Conservation (phyloP, 1,284 basidiomycete species). For the Termitomyces sp. region DNA sequence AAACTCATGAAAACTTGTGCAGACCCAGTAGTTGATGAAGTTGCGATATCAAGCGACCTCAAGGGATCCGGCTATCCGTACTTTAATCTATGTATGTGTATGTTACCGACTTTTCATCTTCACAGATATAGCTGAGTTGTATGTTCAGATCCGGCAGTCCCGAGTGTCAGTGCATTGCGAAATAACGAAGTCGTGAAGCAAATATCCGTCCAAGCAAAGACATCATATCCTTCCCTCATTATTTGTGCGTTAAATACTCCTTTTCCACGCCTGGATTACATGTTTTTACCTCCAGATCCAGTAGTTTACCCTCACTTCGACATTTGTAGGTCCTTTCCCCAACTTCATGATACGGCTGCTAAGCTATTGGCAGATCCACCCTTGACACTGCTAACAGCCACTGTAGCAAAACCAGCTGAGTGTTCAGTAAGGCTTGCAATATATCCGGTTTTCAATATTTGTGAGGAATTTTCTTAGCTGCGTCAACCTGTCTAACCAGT, state of each 20-base stretch:
- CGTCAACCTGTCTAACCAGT: background rate
- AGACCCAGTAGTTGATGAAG: background rate
- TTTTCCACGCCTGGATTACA: background rate
- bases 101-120: background rate
- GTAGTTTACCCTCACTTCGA: slow-evolving; percentile 28
- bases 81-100: slow-evolving; percentile 18
- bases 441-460: slow-evolving; percentile 32
- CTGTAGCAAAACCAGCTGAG: background rate
- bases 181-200: background rate
- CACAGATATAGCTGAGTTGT: background rate
- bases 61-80: slow-evolving; percentile 1
- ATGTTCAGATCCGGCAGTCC: background rate
- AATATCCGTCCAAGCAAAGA: background rate
- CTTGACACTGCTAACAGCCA: background rate
- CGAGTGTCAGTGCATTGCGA: background rate
- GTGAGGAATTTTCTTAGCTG: slow-evolving; percentile 20
- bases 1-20: background rate
- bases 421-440: background rate
- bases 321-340: slow-evolving; percentile 9
- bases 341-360: background rate
- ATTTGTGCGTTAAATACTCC: background rate
- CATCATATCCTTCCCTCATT: background rate
- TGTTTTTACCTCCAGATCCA: slow-evolving; percentile 21
- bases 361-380: background rate
- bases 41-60: background rate